phyloP scores from a whole-genome alignment of 257 asterid species.

The Gentiana macrophylla region DNA sequence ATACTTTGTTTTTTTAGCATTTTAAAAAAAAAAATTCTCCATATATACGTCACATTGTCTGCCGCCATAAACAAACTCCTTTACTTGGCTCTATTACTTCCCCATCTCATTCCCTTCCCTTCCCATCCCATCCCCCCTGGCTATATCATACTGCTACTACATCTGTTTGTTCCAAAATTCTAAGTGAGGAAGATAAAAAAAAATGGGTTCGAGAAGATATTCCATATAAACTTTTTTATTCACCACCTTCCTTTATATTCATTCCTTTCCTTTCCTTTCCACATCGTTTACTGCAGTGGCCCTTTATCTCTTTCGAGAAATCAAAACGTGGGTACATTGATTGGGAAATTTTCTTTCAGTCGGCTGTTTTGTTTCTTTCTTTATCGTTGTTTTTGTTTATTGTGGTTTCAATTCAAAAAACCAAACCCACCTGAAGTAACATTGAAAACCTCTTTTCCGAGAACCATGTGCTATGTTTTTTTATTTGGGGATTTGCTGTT shows the following conservation, averaged over 20 bases:
- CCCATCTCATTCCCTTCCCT: not conserved
- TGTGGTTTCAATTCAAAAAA: not conserved
- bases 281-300: not conserved
- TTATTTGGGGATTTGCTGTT: not conserved
- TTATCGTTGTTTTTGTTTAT: not conserved
- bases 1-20: no score
- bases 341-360: not conserved
- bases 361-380: not conserved
- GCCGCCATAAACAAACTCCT: constrained; percentile 8
- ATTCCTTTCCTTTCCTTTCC: not conserved
- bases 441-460: no score
- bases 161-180: not conserved
- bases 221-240: not conserved
- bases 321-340: not conserved
- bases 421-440: no score
- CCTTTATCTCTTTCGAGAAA: not conserved
- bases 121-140: no score
- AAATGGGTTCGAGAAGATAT: not conserved
- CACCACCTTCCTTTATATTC: not conserved
- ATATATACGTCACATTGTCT: not conserved
- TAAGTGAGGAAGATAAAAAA: no score
- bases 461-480: no score
- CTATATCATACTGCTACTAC: no score
- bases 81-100: not conserved
- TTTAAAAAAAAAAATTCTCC: no score